Base-by-base conservation (phyloP, 495 filamentous ascomycete genomes). In the Astrothelium subdiscretum region DNA sequence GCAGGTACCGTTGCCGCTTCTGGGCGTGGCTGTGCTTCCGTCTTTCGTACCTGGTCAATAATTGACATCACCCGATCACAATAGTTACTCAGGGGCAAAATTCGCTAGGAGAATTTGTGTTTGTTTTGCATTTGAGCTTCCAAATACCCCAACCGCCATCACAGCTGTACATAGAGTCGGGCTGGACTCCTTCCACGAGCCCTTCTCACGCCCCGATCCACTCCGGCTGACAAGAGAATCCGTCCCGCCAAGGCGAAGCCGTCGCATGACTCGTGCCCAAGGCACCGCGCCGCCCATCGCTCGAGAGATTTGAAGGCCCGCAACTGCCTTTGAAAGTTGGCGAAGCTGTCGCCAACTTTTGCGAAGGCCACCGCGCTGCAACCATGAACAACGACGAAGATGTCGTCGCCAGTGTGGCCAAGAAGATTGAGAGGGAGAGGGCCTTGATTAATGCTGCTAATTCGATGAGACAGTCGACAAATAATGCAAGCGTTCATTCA, bases 351-450 rank as follows among this genome's bases (percentile, higher is more conserved):
- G 31, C 26, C 32, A 42, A 59, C 63, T 38, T 44, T 29, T 57
- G 24, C 8, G 12, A 12, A 31, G 32, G 12, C 31, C 26, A 27
- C 22, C 64, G 26, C 60, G 15, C 26, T 32, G 51, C 38, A 61
- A 61, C 59, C 67, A 67, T 32, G 52, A 85, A 85, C 79, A 76
- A 76, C 66, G 83, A 89, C 74, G 90, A 95, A 68, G 87, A 91
- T 69, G 84, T 88, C 68, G 84, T 92, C 77, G 82, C 80, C 76
- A 88, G 92, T 77, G 89, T 97, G 79, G 84, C 87, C 78, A 87
- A 85, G 77, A 97, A 99, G 89, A 97, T 97, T 76, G 91, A 97
- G 81, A 84, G 94, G 74, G 95, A 99, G 75, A 91, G 92, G 80
- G 87, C 87, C 68, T 84, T 99, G 67, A 94, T 99, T 80, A 87